Evolutionary conservation across 2,329 filamentous ascomycete genomes (phyloP).

Genomic region (Colletotrichum tropicicola): DNA sequence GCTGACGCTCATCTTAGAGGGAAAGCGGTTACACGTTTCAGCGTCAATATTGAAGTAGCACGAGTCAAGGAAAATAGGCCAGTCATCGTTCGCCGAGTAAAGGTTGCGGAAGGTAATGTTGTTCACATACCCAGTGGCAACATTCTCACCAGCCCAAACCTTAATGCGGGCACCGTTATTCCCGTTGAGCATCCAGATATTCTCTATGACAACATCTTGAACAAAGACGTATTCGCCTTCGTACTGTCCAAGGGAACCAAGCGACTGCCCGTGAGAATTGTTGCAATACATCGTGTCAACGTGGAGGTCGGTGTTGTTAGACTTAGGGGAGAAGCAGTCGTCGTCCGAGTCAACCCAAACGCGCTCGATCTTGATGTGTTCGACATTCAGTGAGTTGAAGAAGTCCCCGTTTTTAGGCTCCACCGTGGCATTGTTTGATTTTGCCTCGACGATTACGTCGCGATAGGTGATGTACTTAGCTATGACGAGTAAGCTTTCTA

Average conservation of each 20-base stretch:
- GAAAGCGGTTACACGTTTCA: constrained; percentile 60
- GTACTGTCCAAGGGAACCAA: constrained; percentile 68
- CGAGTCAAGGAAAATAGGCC: constrained; percentile 65
- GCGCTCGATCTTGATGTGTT: constrained; percentile 59
- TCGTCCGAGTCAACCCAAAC: constrained; percentile 62
- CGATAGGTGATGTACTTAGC: constrained; percentile 61
- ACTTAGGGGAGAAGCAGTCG: constrained; percentile 69
- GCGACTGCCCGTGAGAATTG: constrained; percentile 64
- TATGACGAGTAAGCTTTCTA: not conserved
- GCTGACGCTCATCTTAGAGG: constrained; percentile 65
- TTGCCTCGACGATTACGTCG: constrained; percentile 62
- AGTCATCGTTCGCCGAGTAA: constrained; percentile 66
- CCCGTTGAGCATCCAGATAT: constrained; percentile 61
- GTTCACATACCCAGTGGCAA: constrained; percentile 67
- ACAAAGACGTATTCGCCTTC: constrained; percentile 62
- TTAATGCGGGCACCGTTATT: constrained; percentile 67
- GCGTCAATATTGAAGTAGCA: constrained; percentile 67
- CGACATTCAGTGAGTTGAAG: constrained; percentile 67
- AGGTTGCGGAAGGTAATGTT: constrained; percentile 71
- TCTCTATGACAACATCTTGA: constrained; percentile 65
- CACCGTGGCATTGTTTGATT: constrained; percentile 52
- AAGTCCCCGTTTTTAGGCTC: constrained; percentile 69
- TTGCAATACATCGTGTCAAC: constrained; percentile 70
- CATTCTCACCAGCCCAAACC: constrained; percentile 65
- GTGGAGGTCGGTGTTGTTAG: constrained; percentile 65